phyloP scores from a whole-genome alignment of 441 rosid species.

The Flueggea neowawraea region DNA sequence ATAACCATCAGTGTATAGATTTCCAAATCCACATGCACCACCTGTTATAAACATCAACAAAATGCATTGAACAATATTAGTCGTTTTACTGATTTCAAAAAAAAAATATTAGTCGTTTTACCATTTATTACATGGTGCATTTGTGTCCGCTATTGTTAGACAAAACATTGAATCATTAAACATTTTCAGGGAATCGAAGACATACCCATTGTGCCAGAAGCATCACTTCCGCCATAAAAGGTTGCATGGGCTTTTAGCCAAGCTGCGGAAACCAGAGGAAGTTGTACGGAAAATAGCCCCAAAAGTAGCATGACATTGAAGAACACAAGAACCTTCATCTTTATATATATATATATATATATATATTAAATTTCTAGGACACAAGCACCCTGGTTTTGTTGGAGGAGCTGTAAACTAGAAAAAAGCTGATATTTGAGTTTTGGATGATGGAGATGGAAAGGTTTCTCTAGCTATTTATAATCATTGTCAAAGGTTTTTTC shows the following conservation, averaged over 20 bases:
- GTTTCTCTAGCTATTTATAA: conserved; percentile 21
- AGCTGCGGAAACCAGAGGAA: neutral
- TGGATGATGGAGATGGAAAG: conserved; percentile 13
- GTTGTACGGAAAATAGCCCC: neutral
- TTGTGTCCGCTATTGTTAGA: too few species aligned
- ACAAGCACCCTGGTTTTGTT: neutral
- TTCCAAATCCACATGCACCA: conserved; percentile 88
- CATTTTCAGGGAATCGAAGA: neutral
- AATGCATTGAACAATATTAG: too few species aligned
- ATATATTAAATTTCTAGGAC: neutral
- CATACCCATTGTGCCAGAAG: conserved; percentile 10
- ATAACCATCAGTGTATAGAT: conserved; percentile 57
- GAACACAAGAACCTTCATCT: neutral
- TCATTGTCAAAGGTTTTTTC: neutral
- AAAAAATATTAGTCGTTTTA: too few species aligned
- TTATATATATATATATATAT: neutral
- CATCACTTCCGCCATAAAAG: conserved; percentile 6
- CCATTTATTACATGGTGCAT: too few species aligned
- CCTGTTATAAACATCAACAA: conserved; percentile 24
- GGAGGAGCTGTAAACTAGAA: neutral
- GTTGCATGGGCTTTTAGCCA: conserved; percentile 5
- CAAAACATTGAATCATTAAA: too few species aligned
- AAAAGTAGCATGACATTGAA: neutral
- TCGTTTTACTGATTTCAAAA: too few species aligned
- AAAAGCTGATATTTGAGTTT: neutral